These are phyloP conservation scores for Carex pumila DNA, from an alignment of 176 grass and related monocot species.

Conservation along the genomic window DNA sequence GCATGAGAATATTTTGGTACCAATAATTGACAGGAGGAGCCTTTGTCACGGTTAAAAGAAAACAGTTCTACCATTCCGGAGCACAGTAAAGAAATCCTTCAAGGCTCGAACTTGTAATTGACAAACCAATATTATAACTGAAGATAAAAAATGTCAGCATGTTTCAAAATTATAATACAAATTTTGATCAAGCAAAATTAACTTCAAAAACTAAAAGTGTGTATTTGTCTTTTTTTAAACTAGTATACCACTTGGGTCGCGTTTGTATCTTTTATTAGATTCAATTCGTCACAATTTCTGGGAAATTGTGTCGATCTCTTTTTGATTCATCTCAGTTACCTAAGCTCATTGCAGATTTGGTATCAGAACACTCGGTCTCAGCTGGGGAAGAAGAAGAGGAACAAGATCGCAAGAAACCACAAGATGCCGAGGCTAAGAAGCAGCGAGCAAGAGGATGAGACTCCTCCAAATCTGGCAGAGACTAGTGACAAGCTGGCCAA, in stretches of 20 bases:
- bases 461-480: too few species aligned
- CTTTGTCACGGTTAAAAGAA: background rate
- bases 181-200: background rate
- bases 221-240: background rate
- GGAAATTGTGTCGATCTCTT: too few species aligned
- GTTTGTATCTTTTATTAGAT: conserved; percentile 98
- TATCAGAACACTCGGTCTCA: too few species aligned
- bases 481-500: too few species aligned
- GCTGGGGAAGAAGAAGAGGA: too few species aligned
- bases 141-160: too few species aligned
- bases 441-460: too few species aligned
- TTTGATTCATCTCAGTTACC: too few species aligned
- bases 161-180: background rate
- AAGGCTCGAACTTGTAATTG: conserved; percentile 62
- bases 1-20: background rate
- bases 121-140: conserved; percentile 7
- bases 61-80: conserved; percentile 56
- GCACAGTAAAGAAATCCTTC: conserved; percentile 63
- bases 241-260: conserved; percentile 72
- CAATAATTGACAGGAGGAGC: background rate
- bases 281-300: too few species aligned
- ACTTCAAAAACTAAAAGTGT: background rate
- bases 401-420: too few species aligned
- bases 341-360: too few species aligned
- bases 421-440: too few species aligned